Percentiles rank a stretch among this genome's conserved stretches.
Evolutionary conservation across 2,329 filamentous ascomycete species (phyloP).

Genomic region (Zarea fungicola): DNA sequence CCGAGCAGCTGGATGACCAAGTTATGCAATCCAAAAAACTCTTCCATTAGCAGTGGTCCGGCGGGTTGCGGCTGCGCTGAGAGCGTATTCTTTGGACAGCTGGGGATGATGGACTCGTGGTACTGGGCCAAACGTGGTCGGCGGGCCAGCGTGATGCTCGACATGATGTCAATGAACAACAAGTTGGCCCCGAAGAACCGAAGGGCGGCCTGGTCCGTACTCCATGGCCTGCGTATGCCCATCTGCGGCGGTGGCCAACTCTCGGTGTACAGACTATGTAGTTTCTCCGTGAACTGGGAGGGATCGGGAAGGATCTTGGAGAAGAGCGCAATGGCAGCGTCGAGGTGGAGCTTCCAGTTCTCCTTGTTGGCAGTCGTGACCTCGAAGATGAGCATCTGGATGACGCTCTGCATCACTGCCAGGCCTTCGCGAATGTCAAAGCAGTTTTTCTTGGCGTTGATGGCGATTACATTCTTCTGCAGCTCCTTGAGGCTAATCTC

Average conservation of each 20-base stretch:
- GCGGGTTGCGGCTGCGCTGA: conserved; percentile 18
- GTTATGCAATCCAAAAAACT: conserved; percentile 52
- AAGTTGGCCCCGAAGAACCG: conserved; percentile 43
- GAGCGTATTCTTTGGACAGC: conserved; percentile 19
- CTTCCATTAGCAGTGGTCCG: conserved; percentile 38
- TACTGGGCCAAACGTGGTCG: conserved; percentile 38
- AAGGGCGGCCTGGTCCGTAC: conserved; percentile 41
- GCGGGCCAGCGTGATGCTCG: conserved; percentile 40
- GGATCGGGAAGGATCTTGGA: conserved; percentile 37
- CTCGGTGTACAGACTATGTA: conserved; percentile 26
- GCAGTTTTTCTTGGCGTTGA: conserved; percentile 27
- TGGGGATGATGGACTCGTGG: conserved; percentile 34
- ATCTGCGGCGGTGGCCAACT: conserved; percentile 31
- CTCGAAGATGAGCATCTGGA: conserved; percentile 51
- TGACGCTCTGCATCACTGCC: conserved; percentile 43
- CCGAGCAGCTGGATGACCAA: conserved; percentile 52
- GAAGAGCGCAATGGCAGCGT: conserved; percentile 46
- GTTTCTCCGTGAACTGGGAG: conserved; percentile 31
- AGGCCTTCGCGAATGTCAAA: conserved; percentile 30
- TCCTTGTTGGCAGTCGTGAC: conserved; percentile 38
- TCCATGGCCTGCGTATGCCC: conserved; percentile 32
- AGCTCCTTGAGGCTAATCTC: conserved; percentile 40
- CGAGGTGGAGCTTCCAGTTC: conserved; percentile 46
- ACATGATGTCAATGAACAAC: conserved; percentile 45
- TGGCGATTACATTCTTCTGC: conserved; percentile 34